Base-by-base conservation (phyloP, 352 stramenopile species). In the Plasmopara muralis region DNA sequence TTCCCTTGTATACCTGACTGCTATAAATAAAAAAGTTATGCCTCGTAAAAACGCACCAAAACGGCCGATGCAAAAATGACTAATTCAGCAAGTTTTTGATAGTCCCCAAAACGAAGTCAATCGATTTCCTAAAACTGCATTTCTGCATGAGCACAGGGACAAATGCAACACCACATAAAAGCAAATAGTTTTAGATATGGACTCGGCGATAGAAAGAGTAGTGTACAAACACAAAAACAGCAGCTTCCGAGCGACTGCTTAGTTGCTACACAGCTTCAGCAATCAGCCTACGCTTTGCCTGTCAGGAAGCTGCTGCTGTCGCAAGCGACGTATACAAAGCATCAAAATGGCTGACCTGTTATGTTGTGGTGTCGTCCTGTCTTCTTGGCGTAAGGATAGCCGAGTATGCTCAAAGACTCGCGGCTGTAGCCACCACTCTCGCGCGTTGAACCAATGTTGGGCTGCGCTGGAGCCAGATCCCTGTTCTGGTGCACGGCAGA, bases 341-440 rank as follows among this genome's bases (percentile, higher is more conserved):
- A 47, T 50, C 54, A 53, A 13, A 31, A 51, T 47, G 37, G 55
- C 70, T 72, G 65, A 71, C 63, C 63, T 71, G 59, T 65, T 44
- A 47, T 57, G 73, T 76, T 83, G 69, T 62, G 61, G 62, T 79
- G 68, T 53, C 78, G 72, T 56, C 57, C 60, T 61, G 70, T 87
- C 56, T 87, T 85, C 68, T 86, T 87, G 38, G 76, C 77, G 60
- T 89, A 86, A 43, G 80, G 80, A 61, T 93, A 93, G 53, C 74
- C 79, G 53, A 93, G 74, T 61, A 93, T 79, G 64, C 67, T 88
- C 53, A 89, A 62, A 29, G 81, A 90, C 28, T 89, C 78, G 39
- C 74, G 70, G 53, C 75, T 87, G 64, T 90, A 89, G 42, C 82
- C 77, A 13, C 63, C 62, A 51, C 61, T 78, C 45, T 81, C 68